Evolutionary conservation across 2,329 filamentous ascomycete species (phyloP).

Genomic region (Fonsecaea nubica): DNA sequence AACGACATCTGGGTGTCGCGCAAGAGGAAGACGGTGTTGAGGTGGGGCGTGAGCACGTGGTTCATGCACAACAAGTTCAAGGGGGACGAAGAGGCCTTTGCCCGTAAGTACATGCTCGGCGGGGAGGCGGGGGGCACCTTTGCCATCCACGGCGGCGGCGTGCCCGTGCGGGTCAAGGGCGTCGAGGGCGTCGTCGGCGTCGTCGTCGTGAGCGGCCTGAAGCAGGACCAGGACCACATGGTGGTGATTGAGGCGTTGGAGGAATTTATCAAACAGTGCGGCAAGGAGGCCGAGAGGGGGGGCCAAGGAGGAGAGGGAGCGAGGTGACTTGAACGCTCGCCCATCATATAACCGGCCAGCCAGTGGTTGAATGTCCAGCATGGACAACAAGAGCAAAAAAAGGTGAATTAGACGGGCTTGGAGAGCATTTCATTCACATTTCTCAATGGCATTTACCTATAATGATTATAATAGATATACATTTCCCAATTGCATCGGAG

Average conservation of each 20-base stretch:
- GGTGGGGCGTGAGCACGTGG: conserved; percentile 75
- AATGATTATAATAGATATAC: neutral
- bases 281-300: neutral
- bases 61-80: conserved; percentile 71
- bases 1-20: conserved; percentile 73
- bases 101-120: conserved; percentile 68
- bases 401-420: no score
- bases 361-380: no score
- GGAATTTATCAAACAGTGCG: conserved; percentile 51
- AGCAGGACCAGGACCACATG: conserved; percentile 78
- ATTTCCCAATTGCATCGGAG: neutral
- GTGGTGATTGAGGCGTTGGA: conserved; percentile 74
- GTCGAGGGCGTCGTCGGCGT: conserved; percentile 79
- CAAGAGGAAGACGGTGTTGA: conserved; percentile 74
- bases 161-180: conserved; percentile 73
- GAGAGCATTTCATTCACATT: no score
- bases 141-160: conserved; percentile 78
- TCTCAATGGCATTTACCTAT: neutral
- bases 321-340: neutral
- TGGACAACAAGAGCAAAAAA: no score
- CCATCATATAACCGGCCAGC: no score
- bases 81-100: conserved; percentile 70
- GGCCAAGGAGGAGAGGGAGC: neutral
- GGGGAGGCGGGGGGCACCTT: conserved; percentile 62
- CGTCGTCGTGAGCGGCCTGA: conserved; percentile 73